phyloP scores from a whole-genome alignment of 768 basidiomycete genomes.

The Boletus rubescentipes region DNA sequence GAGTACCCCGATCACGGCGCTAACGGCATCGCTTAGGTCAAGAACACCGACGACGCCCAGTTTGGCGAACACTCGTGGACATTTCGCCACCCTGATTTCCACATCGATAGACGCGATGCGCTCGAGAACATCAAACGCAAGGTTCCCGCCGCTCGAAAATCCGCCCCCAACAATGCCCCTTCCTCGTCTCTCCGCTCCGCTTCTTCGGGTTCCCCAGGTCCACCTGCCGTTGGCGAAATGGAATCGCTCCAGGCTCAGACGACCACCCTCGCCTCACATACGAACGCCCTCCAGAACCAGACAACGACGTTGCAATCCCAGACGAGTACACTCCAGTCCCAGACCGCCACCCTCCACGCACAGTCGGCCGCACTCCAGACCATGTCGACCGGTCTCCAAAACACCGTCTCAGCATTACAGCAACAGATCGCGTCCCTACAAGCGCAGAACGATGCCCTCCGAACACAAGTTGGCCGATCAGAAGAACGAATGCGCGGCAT shows the following conservation, averaged over 20 bases:
- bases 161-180: conserved; percentile 25
- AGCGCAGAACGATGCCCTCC: conserved; percentile 32
- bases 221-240: conserved; percentile 22
- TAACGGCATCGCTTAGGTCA: conserved; percentile 47
- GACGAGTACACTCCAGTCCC: conserved; percentile 27
- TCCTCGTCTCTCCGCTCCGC: conserved; percentile 27
- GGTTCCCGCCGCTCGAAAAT: conserved; percentile 40
- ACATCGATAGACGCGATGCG: conserved; percentile 49
- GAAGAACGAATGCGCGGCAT: conserved; percentile 57
- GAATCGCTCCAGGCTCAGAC: conserved; percentile 31
- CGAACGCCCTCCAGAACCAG: conserved; percentile 29
- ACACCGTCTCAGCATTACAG: conserved; percentile 24
- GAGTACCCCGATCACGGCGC: background rate
- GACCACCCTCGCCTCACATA: conserved; percentile 30
- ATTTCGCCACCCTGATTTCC: conserved; percentile 54
- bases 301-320: conserved; percentile 31
- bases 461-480: conserved; percentile 33
- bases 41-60: conserved; percentile 80
- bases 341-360: conserved; percentile 33
- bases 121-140: conserved; percentile 70
- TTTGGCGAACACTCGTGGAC: conserved; percentile 62
- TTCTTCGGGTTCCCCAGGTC: conserved; percentile 30
- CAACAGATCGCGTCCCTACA: conserved; percentile 31
- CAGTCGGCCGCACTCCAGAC: conserved; percentile 36
- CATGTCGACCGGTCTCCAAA: conserved; percentile 28